A percentile compares a stretch with the other conserved stretches of the same genome.
phyloP scores from a whole-genome alignment of 2,329 filamentous ascomycete genomes.

The Sclerotinia trifoliorum region DNA sequence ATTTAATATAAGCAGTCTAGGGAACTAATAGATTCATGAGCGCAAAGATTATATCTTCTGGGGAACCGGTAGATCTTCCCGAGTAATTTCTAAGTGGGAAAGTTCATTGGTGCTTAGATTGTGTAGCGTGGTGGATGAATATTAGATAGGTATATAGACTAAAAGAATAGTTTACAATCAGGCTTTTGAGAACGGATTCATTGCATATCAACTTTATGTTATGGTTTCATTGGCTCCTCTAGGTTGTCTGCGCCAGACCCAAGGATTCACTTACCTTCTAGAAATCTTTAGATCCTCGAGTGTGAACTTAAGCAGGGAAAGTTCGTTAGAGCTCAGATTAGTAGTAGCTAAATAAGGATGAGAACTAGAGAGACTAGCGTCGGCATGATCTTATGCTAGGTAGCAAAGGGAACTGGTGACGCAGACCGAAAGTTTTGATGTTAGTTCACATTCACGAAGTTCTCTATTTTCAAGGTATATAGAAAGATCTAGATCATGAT shows the following conservation, averaged over 20 bases:
- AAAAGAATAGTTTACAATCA: too few relatives aligned
- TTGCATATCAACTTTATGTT: too few relatives aligned
- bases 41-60: background rate
- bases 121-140: too few relatives aligned
- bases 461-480: background rate
- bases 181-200: too few relatives aligned
- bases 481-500: background rate
- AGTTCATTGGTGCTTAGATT: background rate
- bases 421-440: background rate
- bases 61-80: background rate
- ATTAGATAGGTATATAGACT: too few relatives aligned
- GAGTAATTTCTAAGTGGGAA: background rate
- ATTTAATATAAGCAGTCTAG: background rate
- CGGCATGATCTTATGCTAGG: too few relatives aligned
- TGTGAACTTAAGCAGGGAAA: background rate
- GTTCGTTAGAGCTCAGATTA: background rate
- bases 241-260: too few relatives aligned
- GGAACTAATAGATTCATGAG: background rate
- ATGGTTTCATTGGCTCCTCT: too few relatives aligned
- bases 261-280: too few relatives aligned
- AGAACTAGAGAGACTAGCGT: background rate
- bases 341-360: too few relatives aligned
- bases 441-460: too few relatives aligned
- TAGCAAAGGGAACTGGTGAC: too few relatives aligned
- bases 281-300: background rate